These are phyloP conservation scores for Colletotrichum orchidophilum DNA, from an alignment of 2,329 filamentous ascomycete genomes.

Conservation along the genomic window DNA sequence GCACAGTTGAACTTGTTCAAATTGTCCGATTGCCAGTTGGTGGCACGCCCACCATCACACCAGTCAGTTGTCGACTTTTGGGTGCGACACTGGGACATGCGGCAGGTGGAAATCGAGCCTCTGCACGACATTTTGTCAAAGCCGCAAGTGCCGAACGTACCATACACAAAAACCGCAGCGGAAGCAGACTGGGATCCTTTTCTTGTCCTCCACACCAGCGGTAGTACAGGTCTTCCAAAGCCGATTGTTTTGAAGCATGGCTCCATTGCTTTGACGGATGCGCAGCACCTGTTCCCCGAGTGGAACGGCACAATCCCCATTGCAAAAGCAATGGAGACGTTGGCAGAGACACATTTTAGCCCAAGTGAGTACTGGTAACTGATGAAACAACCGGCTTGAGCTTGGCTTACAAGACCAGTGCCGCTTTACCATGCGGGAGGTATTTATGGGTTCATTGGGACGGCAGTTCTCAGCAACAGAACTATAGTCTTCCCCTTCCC, in stretches of 20 bases:
- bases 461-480: slow-evolving; percentile 41
- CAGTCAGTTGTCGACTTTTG: slow-evolving; percentile 46
- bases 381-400: background rate
- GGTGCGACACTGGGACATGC: slow-evolving; percentile 50
- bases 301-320: slow-evolving; percentile 33
- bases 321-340: slow-evolving; percentile 44
- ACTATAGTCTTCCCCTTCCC: slow-evolving; percentile 41
- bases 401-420: slow-evolving; percentile 37
- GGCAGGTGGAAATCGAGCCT: slow-evolving; percentile 44
- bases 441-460: slow-evolving; percentile 39
- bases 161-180: slow-evolving; percentile 51
- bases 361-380: slow-evolving; percentile 6
- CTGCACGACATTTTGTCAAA: slow-evolving; percentile 47
- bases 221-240: slow-evolving; percentile 57
- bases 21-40: slow-evolving; percentile 51
- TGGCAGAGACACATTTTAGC: slow-evolving; percentile 9
- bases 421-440: slow-evolving; percentile 51
- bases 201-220: slow-evolving; percentile 55
- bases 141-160: slow-evolving; percentile 43
- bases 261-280: slow-evolving; percentile 46
- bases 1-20: slow-evolving; percentile 57
- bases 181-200: slow-evolving; percentile 53
- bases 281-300: background rate
- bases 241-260: slow-evolving; percentile 52
- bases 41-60: slow-evolving; percentile 45